Evolutionary conservation across 1,139 yeast species (phyloP).

Genomic region (Yamadazyma siamensis): DNA sequence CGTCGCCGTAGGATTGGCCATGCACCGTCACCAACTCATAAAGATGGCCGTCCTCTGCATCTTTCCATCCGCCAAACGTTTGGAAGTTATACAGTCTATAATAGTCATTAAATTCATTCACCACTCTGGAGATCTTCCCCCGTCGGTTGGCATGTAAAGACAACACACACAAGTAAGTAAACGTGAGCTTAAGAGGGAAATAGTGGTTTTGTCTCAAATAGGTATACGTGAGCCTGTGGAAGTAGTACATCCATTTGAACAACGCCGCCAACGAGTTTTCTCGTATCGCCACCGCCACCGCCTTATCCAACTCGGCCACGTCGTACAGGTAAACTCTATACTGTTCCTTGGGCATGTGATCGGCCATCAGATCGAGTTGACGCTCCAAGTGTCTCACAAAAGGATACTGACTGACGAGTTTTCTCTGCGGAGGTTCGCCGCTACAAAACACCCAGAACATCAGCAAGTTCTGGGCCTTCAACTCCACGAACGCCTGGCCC

Average conservation of each 20-base stretch:
- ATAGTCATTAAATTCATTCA: constrained; percentile 22
- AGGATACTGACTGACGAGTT: too few relatives aligned
- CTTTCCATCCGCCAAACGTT: constrained; percentile 17
- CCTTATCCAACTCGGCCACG: constrained; percentile 2
- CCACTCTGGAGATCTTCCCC: constrained; percentile 9
- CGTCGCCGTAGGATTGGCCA: not conserved
- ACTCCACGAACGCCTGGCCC: too few relatives aligned
- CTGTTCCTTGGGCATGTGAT: too few relatives aligned
- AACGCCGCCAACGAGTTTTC: too few relatives aligned
- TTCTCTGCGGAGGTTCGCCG: too few relatives aligned
- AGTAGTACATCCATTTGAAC: too few relatives aligned
- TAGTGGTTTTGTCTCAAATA: constrained; percentile 16
- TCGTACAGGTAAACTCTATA: too few relatives aligned
- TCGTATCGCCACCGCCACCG: too few relatives aligned
- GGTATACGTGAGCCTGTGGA: constrained; percentile 8
- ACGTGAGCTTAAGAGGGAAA: constrained; percentile 23
- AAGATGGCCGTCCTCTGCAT: constrained; percentile 14
- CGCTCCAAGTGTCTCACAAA: too few relatives aligned
- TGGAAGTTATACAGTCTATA: constrained; percentile 15
- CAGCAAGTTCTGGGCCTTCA: too few relatives aligned
- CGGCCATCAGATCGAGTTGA: too few relatives aligned
- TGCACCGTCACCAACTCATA: constrained; percentile 10
- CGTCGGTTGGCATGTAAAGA: constrained; percentile 19
- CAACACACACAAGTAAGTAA: constrained; percentile 18
- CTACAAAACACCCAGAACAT: too few relatives aligned